Evolutionary conservation across 805 yeast genomes (phyloP).

Genomic region (Debaryomyces tyrocola): DNA sequence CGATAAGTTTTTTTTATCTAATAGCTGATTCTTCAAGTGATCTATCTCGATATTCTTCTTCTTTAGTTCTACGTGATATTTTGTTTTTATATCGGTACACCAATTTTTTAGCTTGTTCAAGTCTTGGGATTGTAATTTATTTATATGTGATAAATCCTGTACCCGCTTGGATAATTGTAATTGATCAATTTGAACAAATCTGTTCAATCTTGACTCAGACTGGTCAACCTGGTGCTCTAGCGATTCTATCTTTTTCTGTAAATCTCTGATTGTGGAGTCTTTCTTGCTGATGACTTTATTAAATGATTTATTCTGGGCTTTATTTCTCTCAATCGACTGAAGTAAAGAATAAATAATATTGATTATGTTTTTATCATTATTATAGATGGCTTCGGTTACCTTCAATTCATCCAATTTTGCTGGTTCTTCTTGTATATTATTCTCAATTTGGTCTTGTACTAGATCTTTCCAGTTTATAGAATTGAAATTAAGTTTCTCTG

Average conservation of each 20-base stretch:
- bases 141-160: slow-evolving; percentile 16
- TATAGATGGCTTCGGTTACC: slow-evolving; percentile 29
- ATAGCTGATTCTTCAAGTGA: slow-evolving; percentile 31
- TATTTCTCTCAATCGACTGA: slow-evolving; percentile 31
- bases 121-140: slow-evolving; percentile 29
- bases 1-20: slow-evolving; percentile 33
- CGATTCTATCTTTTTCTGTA: slow-evolving; percentile 19
- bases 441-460: slow-evolving; percentile 22
- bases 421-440: slow-evolving; percentile 1
- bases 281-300: slow-evolving; percentile 27
- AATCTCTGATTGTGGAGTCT: slow-evolving; percentile 25
- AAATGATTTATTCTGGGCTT: slow-evolving; percentile 30
- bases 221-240: slow-evolving; percentile 19
- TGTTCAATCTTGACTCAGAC: slow-evolving; percentile 17
- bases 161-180: slow-evolving; percentile 13
- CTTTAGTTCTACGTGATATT: slow-evolving; percentile 36
- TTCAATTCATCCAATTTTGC: slow-evolving; percentile 14
- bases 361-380: slow-evolving; percentile 37
- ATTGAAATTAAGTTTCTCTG: slow-evolving; percentile 29
- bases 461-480: slow-evolving; percentile 36
- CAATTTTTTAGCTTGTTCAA: slow-evolving; percentile 26
- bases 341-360: slow-evolving; percentile 36
- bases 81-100: slow-evolving; percentile 28
- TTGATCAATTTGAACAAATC: slow-evolving; percentile 19
- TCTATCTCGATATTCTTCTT: slow-evolving; percentile 31